A percentile compares a stretch with the other conserved stretches of the same genome.
These are phyloP conservation scores for Fraxinus dipetala DNA, from an alignment of 305 asterid genomes.

Conservation along the genomic window DNA sequence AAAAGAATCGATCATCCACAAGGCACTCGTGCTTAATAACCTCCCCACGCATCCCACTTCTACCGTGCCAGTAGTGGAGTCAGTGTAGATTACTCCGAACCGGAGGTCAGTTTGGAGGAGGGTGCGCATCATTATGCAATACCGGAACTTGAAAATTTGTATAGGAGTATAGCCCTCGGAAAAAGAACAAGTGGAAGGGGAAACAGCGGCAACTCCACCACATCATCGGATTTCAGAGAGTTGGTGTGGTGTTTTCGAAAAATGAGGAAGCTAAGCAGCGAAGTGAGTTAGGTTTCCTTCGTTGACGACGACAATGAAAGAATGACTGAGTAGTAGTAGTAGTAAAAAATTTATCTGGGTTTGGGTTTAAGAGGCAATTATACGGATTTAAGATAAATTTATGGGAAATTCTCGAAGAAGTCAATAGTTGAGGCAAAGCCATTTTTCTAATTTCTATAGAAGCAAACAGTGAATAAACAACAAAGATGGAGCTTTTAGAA, in stretches of 20 bases:
- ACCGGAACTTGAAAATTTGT: constrained; percentile 87
- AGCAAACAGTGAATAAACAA: neutral
- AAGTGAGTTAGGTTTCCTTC: constrained; percentile 42
- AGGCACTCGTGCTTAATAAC: constrained; percentile 89
- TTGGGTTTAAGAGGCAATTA: constrained; percentile 16
- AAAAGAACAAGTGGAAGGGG: constrained; percentile 94
- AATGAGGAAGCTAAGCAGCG: constrained; percentile 86
- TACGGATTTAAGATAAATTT: constrained; percentile 48
- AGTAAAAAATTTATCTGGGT: neutral
- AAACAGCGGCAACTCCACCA: constrained; percentile 82
- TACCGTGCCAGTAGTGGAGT: constrained; percentile 69
- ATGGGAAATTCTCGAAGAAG: constrained; percentile 50
- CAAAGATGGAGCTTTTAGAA: neutral
- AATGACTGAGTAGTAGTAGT: neutral
- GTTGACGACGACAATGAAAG: constrained; percentile 33
- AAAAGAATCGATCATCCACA: constrained; percentile 81
- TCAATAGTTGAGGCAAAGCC: constrained; percentile 72
- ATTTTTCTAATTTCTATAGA: constrained; percentile 25
- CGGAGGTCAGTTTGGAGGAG: constrained; percentile 93
- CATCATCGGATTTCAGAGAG: constrained; percentile 53
- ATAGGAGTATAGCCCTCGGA: constrained; percentile 82
- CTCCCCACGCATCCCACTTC: constrained; percentile 94
- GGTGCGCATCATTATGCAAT: constrained; percentile 97
- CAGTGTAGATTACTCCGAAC: constrained; percentile 92
- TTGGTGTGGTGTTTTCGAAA: constrained; percentile 64